Base-by-base conservation (phyloP, 2,329 filamentous ascomycete species). In the Botrytis cinerea region DNA sequence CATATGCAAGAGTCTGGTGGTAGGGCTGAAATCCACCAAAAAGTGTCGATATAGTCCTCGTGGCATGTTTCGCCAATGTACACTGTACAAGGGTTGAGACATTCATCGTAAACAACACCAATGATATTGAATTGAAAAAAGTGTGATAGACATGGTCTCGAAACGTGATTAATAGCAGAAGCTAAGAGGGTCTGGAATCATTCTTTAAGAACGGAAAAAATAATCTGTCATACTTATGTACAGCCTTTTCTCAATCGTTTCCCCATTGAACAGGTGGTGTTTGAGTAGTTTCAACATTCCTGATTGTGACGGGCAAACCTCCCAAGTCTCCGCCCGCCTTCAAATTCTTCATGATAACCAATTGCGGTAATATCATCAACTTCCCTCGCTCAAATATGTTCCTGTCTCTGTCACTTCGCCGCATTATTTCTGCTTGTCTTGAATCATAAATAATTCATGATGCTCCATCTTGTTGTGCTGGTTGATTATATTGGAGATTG, bases 51-150 rank as follows among this genome's bases (percentile, higher is more conserved):
- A n/a, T 14, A n/a, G 35, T 68, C 35, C 64, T 40, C 28, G 20
- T 40, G 64, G 32, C 25, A 67, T 51, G 32, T 67, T 67, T 67
- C 46, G 25, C 63, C 45, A 38, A 61, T 25, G 32, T 20, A 67
- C 62, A 46, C 61, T 51, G 32, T 67, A 54, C 46, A 28, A 51
- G 45, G 63, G 32, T 28, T 43, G 48, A 68, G 48, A 54, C 64
- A 68, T 57, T 38, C 35, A 57, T 68, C 48, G 64, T 68, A 68
- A 68, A 57, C 18, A 43, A 57, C 46, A 57, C 46, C 64, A 68
- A 43, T 57, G 32, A 68, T 43, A 25, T 43, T 40, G 35, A 43
- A 28, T n/a, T 54, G 1, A 38, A 38, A n/a, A 51, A 54, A n/a
- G n/a, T 14, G 46, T 35, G 43, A 28, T 35, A 28, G 2, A 28